phyloP scores from a whole-genome alignment of 768 basidiomycete genomes.

The Pluteus cervinus region DNA sequence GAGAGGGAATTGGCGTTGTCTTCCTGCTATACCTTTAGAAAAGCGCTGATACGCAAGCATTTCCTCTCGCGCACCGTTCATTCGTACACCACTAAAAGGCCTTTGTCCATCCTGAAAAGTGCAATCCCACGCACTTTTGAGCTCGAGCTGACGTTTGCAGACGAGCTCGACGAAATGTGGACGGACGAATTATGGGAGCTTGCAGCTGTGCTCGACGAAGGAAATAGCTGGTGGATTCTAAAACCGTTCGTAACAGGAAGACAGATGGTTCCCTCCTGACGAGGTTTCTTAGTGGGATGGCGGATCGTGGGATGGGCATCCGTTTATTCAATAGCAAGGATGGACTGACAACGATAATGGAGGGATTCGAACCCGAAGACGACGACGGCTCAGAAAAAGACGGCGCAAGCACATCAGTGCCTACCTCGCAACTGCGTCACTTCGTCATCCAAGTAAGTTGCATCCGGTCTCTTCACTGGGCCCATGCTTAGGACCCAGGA shows the following conservation, averaged over 20 bases:
- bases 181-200: slow-evolving; percentile 91
- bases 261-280: slow-evolving; percentile 1
- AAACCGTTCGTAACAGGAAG: slow-evolving; percentile 57
- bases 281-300: slow-evolving; percentile 92
- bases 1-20: slow-evolving; percentile 50
- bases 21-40: slow-evolving; percentile 85
- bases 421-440: slow-evolving; percentile 85
- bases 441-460: slow-evolving; percentile 86
- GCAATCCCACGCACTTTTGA: slow-evolving; percentile 75
- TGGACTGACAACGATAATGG: slow-evolving; percentile 67
- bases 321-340: slow-evolving; percentile 79
- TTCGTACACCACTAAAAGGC: slow-evolving; percentile 67
- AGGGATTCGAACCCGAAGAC: slow-evolving; percentile 64
- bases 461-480: too few relatives aligned
- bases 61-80: slow-evolving; percentile 74
- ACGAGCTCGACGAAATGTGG: slow-evolving; percentile 94
- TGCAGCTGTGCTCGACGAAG: slow-evolving; percentile 47
- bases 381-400: slow-evolving; percentile 28
- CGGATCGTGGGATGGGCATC: slow-evolving; percentile 94
- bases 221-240: slow-evolving; percentile 80
- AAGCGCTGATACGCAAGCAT: slow-evolving; percentile 92
- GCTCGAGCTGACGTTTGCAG: slow-evolving; percentile 81
- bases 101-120: slow-evolving; percentile 44
- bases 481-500: too few relatives aligned
- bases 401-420: slow-evolving; percentile 47